Conservation (phyloP, 2,329 filamentous ascomycete genomes). For the Neofusicoccum sp. region DNA sequence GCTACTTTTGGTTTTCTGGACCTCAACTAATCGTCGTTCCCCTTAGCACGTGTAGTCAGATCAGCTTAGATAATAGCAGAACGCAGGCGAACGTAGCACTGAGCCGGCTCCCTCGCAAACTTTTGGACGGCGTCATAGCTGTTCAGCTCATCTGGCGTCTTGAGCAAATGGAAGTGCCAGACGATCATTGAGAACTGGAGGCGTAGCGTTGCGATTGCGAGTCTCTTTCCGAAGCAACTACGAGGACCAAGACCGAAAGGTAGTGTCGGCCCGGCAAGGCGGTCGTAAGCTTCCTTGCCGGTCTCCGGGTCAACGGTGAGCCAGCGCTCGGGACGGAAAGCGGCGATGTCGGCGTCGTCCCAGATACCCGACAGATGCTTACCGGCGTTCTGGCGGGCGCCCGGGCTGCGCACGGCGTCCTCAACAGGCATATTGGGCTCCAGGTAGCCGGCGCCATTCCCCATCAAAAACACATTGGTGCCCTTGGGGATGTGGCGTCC, state of each 20-base stretch:
- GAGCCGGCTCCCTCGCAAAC: background rate
- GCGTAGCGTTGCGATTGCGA: constrained; percentile 21
- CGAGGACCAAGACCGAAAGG: constrained; percentile 25
- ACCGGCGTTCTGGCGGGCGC: background rate
- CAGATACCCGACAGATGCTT: background rate
- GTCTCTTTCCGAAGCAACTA: constrained; percentile 27
- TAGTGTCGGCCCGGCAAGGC: background rate
- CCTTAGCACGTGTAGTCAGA: too few species aligned
- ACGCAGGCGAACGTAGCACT: background rate
- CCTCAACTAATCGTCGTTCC: too few species aligned
- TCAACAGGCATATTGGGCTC: background rate
- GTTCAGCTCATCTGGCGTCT: background rate
- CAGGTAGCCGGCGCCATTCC: constrained; percentile 21
- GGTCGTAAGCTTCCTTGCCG: background rate
- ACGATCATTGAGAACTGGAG: constrained; percentile 21
- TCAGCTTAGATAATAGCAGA: too few species aligned
- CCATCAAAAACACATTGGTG: constrained; percentile 34
- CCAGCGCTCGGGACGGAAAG: background rate
- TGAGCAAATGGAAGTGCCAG: constrained; percentile 26
- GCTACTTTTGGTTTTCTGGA: too few species aligned
- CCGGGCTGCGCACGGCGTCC: background rate
- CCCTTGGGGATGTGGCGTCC: constrained; percentile 43
- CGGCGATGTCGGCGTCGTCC: background rate
- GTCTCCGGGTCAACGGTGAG: background rate
- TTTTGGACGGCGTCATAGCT: background rate